These are phyloP conservation scores for Lactifluus subvellereus DNA, from an alignment of 768 basidiomycete genomes.

Conservation along the genomic window DNA sequence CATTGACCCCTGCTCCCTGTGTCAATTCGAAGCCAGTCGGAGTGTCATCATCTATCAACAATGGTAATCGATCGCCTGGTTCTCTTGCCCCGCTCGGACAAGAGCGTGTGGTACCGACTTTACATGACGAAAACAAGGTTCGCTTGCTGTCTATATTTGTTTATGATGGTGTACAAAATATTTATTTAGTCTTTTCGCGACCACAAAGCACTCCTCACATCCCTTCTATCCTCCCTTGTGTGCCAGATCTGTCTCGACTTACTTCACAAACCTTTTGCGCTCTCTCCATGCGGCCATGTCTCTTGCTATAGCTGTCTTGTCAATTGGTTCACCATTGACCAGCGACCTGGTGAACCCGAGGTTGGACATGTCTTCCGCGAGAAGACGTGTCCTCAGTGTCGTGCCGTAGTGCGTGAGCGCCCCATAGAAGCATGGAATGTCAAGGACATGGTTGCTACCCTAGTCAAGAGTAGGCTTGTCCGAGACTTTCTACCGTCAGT, in stretches of 20 bases:
- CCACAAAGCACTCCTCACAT: slow-evolving; percentile 49
- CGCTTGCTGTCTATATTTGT: background rate
- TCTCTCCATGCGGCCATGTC: slow-evolving; percentile 71
- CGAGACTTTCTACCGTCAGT: slow-evolving; percentile 16
- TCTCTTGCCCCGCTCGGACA: background rate
- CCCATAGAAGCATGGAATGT: slow-evolving; percentile 46
- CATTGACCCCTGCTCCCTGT: background rate
- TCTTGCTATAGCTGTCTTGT: slow-evolving; percentile 69
- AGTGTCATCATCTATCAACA: background rate
- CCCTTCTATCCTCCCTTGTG: slow-evolving; percentile 57
- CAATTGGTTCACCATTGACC: slow-evolving; percentile 59
- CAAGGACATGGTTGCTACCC: slow-evolving; percentile 40
- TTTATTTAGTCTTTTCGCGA: slow-evolving; percentile 17
- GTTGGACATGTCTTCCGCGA: slow-evolving; percentile 26
- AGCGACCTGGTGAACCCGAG: slow-evolving; percentile 3
- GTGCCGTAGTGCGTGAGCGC: slow-evolving; percentile 38
- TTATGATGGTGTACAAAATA: background rate
- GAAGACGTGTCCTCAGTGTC: slow-evolving; percentile 44
- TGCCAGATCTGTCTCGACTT: slow-evolving; percentile 79
- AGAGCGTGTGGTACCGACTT: background rate
- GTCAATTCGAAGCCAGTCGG: background rate
- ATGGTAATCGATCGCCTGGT: background rate
- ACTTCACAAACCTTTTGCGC: slow-evolving; percentile 65
- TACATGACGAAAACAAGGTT: slow-evolving; percentile 8
- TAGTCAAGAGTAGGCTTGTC: slow-evolving; percentile 51